A percentile compares a stretch with the other conserved stretches of the same genome.
Evolutionary conservation across 2,329 filamentous ascomycete species (phyloP).

Genomic region (Calonectria hawksworthii): DNA sequence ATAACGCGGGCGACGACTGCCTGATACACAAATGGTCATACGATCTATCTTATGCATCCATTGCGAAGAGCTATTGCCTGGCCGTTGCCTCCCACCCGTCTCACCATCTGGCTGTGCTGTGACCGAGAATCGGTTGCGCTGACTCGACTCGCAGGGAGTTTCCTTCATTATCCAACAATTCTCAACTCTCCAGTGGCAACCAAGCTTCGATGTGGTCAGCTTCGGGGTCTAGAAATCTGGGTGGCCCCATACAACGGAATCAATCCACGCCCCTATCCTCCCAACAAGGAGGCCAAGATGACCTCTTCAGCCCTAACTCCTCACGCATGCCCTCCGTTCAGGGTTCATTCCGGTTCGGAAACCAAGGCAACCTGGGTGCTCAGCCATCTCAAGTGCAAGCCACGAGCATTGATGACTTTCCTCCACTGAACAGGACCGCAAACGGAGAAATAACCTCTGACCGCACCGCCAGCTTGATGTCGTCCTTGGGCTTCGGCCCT

Average conservation of each 20-base stretch:
- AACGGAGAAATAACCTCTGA: slow-evolving; percentile 72
- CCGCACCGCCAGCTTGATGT: slow-evolving; percentile 65
- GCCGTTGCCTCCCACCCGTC: neutral
- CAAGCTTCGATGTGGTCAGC: slow-evolving; percentile 70
- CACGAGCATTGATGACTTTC: slow-evolving; percentile 71
- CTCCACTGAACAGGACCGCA: slow-evolving; percentile 69
- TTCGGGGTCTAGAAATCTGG: slow-evolving; percentile 62
- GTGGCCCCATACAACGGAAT: slow-evolving; percentile 64
- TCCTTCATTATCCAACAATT: slow-evolving; percentile 74
- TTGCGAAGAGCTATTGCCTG: slow-evolving; percentile 49
- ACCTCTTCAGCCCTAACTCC: slow-evolving; percentile 59
- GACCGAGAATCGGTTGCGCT: neutral
- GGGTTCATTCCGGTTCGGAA: slow-evolving; percentile 68
- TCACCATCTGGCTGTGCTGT: neutral
- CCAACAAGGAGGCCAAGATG: slow-evolving; percentile 66
- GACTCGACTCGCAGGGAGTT: slow-evolving; percentile 70
- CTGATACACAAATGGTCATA: slow-evolving; percentile 7
- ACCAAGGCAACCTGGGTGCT: slow-evolving; percentile 56
- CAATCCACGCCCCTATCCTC: slow-evolving; percentile 64
- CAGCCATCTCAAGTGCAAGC: slow-evolving; percentile 63
- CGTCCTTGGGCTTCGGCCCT: slow-evolving; percentile 66
- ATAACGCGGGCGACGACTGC: slow-evolving; percentile 14
- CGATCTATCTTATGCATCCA: slow-evolving; percentile 46
- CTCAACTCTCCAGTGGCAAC: slow-evolving; percentile 64
- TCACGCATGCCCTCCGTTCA: slow-evolving; percentile 57